Evolutionary conservation across 306 rosid genomes (phyloP).

Genomic region (Castanea mollissima): DNA sequence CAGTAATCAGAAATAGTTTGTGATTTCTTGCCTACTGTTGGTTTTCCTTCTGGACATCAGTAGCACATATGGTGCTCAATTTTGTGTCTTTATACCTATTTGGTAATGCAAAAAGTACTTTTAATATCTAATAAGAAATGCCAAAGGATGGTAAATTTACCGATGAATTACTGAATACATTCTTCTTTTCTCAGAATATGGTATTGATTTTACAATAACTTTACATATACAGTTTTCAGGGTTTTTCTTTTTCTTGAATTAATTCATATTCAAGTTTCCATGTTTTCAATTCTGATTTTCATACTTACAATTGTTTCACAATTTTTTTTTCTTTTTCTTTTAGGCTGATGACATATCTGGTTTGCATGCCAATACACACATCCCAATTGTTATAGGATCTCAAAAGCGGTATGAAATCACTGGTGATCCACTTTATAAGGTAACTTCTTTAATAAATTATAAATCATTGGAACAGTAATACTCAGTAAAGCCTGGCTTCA

Average conservation of each 20-base stretch:
- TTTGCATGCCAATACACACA: slow-evolving; percentile 80
- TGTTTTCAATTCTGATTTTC: not conserved
- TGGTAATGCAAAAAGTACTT: not conserved
- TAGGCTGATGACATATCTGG: slow-evolving; percentile 74
- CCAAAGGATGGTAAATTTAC: no score
- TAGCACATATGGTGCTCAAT: not conserved
- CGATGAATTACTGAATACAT: no score
- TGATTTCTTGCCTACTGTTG: not conserved
- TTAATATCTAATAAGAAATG: not conserved
- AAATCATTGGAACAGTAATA: slow-evolving; percentile 1
- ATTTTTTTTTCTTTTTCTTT: slow-evolving; percentile 9
- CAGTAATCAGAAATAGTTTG: not conserved
- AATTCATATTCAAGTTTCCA: not conserved
- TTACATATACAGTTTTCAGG: not conserved
- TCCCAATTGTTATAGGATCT: slow-evolving; percentile 81
- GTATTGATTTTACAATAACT: no score
- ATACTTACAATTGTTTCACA: slow-evolving; percentile 1
- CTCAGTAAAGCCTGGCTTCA: slow-evolving; percentile 8
- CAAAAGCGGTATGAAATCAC: slow-evolving; percentile 86
- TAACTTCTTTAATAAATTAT: slow-evolving; percentile 25
- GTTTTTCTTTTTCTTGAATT: not conserved
- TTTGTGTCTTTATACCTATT: not conserved
- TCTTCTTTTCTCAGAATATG: no score
- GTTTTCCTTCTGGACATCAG: not conserved
- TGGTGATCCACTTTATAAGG: slow-evolving; percentile 88